Percentiles rank a stretch among this genome's conserved stretches.
Conservation (phyloP, 2,329 filamentous ascomycete species). For the Fusarium incarnatum region DNA sequence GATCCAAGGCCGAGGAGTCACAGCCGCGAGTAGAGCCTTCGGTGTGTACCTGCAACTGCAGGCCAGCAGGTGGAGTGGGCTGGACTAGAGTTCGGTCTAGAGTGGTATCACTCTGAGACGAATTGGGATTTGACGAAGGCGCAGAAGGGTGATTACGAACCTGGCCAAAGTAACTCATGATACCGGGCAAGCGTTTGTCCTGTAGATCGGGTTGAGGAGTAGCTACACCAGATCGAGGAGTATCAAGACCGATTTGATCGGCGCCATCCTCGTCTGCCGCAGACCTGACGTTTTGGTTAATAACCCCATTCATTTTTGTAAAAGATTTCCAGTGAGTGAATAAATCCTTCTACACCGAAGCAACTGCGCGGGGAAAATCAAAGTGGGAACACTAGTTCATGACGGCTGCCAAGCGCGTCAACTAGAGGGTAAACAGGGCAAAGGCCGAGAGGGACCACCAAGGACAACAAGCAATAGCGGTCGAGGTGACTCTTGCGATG, state of each 20-base stretch:
- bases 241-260: slow-evolving; percentile 85
- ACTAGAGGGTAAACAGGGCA: slow-evolving; percentile 46
- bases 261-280: slow-evolving; percentile 75
- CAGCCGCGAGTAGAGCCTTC: slow-evolving; percentile 42
- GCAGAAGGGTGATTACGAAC: slow-evolving; percentile 88
- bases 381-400: slow-evolving; percentile 57
- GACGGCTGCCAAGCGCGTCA: slow-evolving; percentile 53
- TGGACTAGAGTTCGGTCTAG: slow-evolving; percentile 41
- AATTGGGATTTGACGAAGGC: slow-evolving; percentile 54
- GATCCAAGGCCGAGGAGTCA: slow-evolving; percentile 38
- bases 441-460: slow-evolving; percentile 39
- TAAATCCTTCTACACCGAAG: slow-evolving; percentile 47
- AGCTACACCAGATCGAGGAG: slow-evolving; percentile 88
- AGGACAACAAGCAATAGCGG: slow-evolving; percentile 38
- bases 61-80: slow-evolving; percentile 50
- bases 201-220: slow-evolving; percentile 93
- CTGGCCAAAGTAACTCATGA: slow-evolving; percentile 99
- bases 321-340: slow-evolving; percentile 46
- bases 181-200: slow-evolving; percentile 94
- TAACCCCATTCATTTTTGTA: slow-evolving; percentile 59
- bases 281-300: slow-evolving; percentile 67
- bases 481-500: slow-evolving; percentile 44
- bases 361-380: slow-evolving; percentile 46
- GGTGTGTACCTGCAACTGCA: slow-evolving; percentile 46
- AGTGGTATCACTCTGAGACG: slow-evolving; percentile 51